Percentiles rank a stretch among this genome's conserved stretches.
Conservation (phyloP, 2,329 filamentous ascomycete genomes). For the Chalara sp. region DNA sequence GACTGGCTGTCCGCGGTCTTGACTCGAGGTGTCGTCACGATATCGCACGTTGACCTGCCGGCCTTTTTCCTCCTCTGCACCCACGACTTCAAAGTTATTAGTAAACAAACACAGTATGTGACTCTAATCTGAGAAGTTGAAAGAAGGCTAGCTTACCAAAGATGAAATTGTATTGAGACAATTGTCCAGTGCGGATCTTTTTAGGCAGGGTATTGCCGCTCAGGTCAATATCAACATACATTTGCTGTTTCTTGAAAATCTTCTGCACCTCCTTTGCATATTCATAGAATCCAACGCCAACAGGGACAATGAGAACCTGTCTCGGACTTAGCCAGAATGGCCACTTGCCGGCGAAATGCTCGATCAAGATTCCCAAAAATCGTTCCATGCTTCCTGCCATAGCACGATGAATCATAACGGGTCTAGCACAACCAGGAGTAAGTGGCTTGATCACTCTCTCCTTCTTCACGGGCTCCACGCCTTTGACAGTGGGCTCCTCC, state of each 20-base stretch:
- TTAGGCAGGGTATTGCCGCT: constrained; percentile 79
- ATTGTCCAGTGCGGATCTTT: constrained; percentile 78
- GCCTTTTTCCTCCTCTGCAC: constrained; percentile 53
- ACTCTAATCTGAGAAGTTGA: not conserved
- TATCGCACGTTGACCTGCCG: constrained; percentile 58
- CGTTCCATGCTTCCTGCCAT: constrained; percentile 67
- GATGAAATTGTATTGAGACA: constrained; percentile 79
- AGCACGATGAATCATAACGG: constrained; percentile 82
- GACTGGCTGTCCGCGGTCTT: constrained; percentile 54
- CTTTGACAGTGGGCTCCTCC: constrained; percentile 20
- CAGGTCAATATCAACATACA: constrained; percentile 67
- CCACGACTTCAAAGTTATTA: constrained; percentile 42
- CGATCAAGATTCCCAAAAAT: constrained; percentile 68
- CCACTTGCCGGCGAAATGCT: constrained; percentile 85
- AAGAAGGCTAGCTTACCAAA: constrained; percentile 47
- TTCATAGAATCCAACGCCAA: constrained; percentile 63
- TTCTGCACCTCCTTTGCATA: constrained; percentile 70
- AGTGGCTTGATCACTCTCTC: constrained; percentile 42
- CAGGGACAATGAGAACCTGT: constrained; percentile 72
- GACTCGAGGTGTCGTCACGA: constrained; percentile 54
- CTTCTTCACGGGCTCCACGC: constrained; percentile 27
- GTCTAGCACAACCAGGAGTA: constrained; percentile 65
- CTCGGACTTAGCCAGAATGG: constrained; percentile 84
- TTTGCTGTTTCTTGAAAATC: constrained; percentile 58
- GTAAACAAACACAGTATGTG: no score